Evolutionary conservation across 2,329 filamentous ascomycete species (phyloP), one percentile per base, ranked within the genome.

Genomic region (Sporothrix mexicana): DNA sequence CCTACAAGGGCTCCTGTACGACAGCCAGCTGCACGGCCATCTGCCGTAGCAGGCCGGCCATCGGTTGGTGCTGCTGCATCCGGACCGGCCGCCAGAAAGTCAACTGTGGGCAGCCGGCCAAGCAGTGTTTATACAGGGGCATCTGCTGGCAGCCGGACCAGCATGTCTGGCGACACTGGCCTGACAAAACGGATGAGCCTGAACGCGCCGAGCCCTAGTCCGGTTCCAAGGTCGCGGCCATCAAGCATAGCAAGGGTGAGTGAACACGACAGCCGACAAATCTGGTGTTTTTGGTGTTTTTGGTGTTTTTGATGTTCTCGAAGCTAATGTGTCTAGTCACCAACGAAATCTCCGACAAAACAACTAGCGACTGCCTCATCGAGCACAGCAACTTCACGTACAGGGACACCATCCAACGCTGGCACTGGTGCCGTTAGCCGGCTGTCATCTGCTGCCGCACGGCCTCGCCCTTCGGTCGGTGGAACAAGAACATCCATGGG

Each of bases 281-380:
- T n/a, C n/a, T n/a, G n/a, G n/a, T 59, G 9, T 25, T 4, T 2
- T 17, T 30, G 55, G n/a, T n/a, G n/a, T n/a, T n/a, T n/a, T n/a
- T 23, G 15, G 7, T 20, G 12, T 30, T 4, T 8, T 15, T 17
- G 23, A 13, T 61, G 12, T 30, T 6, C 2, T n/a, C 9, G 57
- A 17, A 51, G 3, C 69, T 69, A 64, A 66, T 49, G 23, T 2
- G 13, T 55, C 53, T 78, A 94, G 90, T 94, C 91, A 73, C 92
- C 93, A 1, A 91, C 88, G 0, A 95, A 93, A 78, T 95, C 92
- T 0, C 93, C 93, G 1, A 93, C 91, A 2, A 96, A 96, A 79
- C 91, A 93, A 77, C 80, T 92, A 62, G 85, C 81, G 51, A 85
- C 89, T 1, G 82, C 83, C 3, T 79, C 83, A 7, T 88, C 90